Evolutionary conservation across 1,284 basidiomycete species (phyloP).

Genomic region (Puccinia coronata): DNA sequence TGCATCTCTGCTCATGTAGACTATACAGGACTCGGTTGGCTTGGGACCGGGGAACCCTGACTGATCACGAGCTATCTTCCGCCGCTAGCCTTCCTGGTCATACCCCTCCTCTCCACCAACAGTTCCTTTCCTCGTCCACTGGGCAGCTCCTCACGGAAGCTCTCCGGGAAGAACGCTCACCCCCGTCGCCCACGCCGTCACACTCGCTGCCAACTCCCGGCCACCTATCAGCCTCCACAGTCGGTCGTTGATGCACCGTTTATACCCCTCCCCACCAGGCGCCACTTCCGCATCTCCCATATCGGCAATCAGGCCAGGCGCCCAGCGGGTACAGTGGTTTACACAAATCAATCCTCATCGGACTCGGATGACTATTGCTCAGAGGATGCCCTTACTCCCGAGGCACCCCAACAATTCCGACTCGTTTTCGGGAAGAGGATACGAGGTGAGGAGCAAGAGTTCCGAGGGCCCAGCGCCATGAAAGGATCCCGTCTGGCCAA

Average conservation of each 20-base stretch:
- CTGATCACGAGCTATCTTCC: not conserved
- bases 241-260: conserved; percentile 38
- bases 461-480: conserved; percentile 11
- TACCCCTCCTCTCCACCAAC: conserved; percentile 29
- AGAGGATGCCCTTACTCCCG: not conserved
- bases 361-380: conserved; percentile 27
- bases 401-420: not conserved
- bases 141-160: not conserved
- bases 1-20: not conserved
- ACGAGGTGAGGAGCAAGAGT: conserved; percentile 37
- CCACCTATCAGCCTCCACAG: conserved; percentile 25
- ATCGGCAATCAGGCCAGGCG: conserved; percentile 3
- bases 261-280: conserved; percentile 28
- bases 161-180: conserved; percentile 11
- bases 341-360: conserved; percentile 3
- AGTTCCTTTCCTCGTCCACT: not conserved
- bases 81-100: conserved; percentile 24
- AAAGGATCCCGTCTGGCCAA: conserved; percentile 16
- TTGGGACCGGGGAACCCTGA: not conserved
- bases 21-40: no score
- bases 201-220: not conserved
- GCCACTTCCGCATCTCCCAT: conserved; percentile 45
- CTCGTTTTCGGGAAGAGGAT: conserved; percentile 32
- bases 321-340: not conserved
- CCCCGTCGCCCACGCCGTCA: not conserved